Conservation (phyloP, 1,139 yeast species). For the Diutina catenulata region DNA sequence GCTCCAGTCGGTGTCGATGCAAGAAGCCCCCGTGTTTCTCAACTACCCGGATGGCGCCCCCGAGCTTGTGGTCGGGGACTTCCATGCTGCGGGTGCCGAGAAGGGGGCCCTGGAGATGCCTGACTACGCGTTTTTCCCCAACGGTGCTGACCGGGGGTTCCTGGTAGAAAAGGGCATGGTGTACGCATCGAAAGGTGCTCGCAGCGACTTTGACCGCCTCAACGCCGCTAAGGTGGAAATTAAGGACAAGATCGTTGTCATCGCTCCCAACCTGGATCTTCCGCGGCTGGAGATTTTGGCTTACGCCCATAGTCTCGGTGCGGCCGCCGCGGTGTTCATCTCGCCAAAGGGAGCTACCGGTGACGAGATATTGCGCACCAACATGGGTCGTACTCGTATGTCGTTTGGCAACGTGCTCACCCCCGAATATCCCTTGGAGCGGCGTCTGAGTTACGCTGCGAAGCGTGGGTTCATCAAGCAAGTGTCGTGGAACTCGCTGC, state of each 20-base stretch:
- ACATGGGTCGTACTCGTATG: constrained; percentile 54
- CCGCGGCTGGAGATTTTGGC: constrained; percentile 29
- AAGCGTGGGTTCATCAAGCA: constrained; percentile 26
- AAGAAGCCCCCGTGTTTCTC: constrained; percentile 40
- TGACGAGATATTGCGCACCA: constrained; percentile 38
- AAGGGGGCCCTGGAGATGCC: constrained; percentile 25
- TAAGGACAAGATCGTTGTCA: constrained; percentile 38
- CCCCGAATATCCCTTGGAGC: constrained; percentile 54
- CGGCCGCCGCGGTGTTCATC: constrained; percentile 26
- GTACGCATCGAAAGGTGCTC: constrained; percentile 47
- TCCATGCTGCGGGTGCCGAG: constrained; percentile 28
- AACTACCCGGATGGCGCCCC: constrained; percentile 45
- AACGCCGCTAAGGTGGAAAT: constrained; percentile 21
- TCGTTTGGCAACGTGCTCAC: constrained; percentile 72
- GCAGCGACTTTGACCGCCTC: constrained; percentile 42
- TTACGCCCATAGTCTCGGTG: constrained; percentile 20
- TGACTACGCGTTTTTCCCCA: constrained; percentile 51
- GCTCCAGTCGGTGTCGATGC: constrained; percentile 36
- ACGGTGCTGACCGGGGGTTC: constrained; percentile 36
- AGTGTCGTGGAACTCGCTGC: constrained; percentile 35
- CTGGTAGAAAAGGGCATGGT: constrained; percentile 47
- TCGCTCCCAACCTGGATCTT: constrained; percentile 44
- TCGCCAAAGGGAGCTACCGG: constrained; percentile 16
- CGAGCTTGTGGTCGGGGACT: constrained; percentile 21
- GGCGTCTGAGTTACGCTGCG: constrained; percentile 14